phyloP scores from a whole-genome alignment of 208 protist genomes.

The Acanthamoeba castellanii region DNA sequence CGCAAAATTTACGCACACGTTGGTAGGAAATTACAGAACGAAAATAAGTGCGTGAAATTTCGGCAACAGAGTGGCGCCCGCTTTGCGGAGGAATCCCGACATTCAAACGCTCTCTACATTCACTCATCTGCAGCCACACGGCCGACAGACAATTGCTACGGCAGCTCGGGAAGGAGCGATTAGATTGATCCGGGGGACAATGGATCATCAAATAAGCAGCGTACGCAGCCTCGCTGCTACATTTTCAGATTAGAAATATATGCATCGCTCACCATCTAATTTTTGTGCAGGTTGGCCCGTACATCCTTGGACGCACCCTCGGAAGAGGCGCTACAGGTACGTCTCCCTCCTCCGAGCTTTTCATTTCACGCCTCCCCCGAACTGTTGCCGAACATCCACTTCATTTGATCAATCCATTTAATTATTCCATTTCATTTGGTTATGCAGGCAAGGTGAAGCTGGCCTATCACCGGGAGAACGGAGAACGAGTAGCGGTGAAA shows the following conservation, averaged over 20 bases:
- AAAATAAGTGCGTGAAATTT: no score
- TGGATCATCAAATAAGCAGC: slow-evolving; percentile 14
- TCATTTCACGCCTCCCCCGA: no score
- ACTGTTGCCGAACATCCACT: background rate
- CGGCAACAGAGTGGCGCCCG: no score
- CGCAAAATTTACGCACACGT: no score
- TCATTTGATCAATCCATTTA: background rate
- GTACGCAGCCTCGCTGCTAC: background rate
- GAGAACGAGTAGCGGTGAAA: slow-evolving; percentile 90
- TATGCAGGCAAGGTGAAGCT: slow-evolving; percentile 88
- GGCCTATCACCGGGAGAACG: slow-evolving; percentile 87
- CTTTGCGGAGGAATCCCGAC: no score
- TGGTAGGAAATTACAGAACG: no score
- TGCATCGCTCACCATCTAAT: background rate
- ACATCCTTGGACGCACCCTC: background rate
- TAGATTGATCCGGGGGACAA: background rate
- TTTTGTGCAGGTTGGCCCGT: slow-evolving; percentile 26
- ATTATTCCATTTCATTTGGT: background rate
- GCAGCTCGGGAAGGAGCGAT: background rate
- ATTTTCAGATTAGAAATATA: background rate
- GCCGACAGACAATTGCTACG: background rate
- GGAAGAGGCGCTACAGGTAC: slow-evolving; percentile 15
- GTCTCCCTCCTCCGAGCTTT: background rate
- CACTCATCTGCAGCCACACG: background rate
- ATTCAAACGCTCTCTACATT: no score